phyloP scores from a whole-genome alignment of 257 asterid genomes.

The Ophiorrhiza pumila region DNA sequence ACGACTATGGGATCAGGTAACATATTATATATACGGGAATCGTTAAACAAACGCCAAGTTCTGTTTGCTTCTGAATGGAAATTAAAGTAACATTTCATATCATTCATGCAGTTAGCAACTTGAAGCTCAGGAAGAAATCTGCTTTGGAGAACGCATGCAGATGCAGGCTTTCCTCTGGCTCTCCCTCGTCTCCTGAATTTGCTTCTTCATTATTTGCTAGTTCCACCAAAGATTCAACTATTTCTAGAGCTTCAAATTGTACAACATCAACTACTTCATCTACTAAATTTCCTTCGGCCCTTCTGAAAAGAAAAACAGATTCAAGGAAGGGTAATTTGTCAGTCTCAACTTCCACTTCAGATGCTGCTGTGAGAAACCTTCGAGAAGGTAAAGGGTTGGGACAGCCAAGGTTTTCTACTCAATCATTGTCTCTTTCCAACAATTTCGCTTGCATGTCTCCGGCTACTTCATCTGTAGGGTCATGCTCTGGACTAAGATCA shows the following conservation, averaged over 20 bases:
- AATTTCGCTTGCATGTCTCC: slow-evolving; percentile 11
- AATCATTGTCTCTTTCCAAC: slow-evolving; percentile 11
- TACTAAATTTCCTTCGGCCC: slow-evolving; percentile 11
- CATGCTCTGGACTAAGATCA: slow-evolving; percentile 12
- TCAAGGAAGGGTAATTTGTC: slow-evolving; percentile 23
- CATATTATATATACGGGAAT: neutral
- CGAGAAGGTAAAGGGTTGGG: slow-evolving; percentile 18
- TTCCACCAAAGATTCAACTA: neutral
- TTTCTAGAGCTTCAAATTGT: slow-evolving; percentile 1
- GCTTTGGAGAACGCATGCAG: slow-evolving; percentile 11
- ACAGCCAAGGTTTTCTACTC: slow-evolving; percentile 20
- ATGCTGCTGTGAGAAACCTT: slow-evolving; percentile 19
- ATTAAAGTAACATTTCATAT: neutral
- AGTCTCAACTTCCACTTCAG: slow-evolving; percentile 28
- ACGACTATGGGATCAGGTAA: slow-evolving; percentile 28
- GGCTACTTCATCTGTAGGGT: neutral
- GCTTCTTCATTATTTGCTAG: slow-evolving; percentile 13
- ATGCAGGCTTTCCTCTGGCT: slow-evolving; percentile 7
- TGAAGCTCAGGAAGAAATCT: slow-evolving; percentile 22
- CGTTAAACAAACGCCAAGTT: neutral
- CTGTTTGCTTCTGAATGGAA: neutral
- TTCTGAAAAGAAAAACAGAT: slow-evolving; percentile 24
- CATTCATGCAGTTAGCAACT: slow-evolving; percentile 30
- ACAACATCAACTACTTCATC: slow-evolving; percentile 8
- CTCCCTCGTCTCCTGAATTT: slow-evolving; percentile 15